Conservation (phyloP, 805 yeast genomes). For the Metschnikowia lochheadii region DNA sequence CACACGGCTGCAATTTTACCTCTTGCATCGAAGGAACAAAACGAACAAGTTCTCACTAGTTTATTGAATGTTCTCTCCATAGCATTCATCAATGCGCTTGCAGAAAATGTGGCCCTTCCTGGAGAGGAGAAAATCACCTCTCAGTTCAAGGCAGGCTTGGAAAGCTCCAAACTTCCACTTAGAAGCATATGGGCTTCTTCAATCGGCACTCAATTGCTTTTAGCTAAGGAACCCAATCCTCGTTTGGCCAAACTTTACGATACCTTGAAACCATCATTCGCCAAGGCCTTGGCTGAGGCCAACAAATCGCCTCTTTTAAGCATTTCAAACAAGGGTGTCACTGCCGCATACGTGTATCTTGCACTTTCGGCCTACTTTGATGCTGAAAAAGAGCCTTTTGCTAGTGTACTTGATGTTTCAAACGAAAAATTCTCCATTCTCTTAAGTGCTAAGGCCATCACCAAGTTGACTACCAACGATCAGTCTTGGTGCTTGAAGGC, state of each 20-base stretch:
- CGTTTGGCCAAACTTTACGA: conserved; percentile 6
- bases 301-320: conserved; percentile 50
- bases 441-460: conserved; percentile 43
- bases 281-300: conserved; percentile 39
- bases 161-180: conserved; percentile 58
- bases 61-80: conserved; percentile 47
- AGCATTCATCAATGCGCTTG: conserved; percentile 33
- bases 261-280: conserved; percentile 22
- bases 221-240: conserved; percentile 4
- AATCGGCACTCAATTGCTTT: conserved; percentile 35
- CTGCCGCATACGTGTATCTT: conserved; percentile 51
- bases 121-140: conserved; percentile 18
- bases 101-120: conserved; percentile 3
- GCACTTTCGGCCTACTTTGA: conserved; percentile 19
- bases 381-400: conserved; percentile 5
- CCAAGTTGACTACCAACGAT: conserved; percentile 48
- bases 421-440: conserved; percentile 49
- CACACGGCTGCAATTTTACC: conserved; percentile 45
- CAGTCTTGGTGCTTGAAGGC: conserved; percentile 52
- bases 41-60: conserved; percentile 56
- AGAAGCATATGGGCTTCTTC: conserved; percentile 65
- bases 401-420: conserved; percentile 21
- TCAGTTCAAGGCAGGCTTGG: conserved; percentile 53
- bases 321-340: conserved; percentile 47
- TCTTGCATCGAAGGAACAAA: conserved; percentile 67